Evolutionary conservation across 768 basidiomycete genomes (phyloP), one percentile per base, ranked within the genome.

Genomic region (Kwoniella europaea): DNA sequence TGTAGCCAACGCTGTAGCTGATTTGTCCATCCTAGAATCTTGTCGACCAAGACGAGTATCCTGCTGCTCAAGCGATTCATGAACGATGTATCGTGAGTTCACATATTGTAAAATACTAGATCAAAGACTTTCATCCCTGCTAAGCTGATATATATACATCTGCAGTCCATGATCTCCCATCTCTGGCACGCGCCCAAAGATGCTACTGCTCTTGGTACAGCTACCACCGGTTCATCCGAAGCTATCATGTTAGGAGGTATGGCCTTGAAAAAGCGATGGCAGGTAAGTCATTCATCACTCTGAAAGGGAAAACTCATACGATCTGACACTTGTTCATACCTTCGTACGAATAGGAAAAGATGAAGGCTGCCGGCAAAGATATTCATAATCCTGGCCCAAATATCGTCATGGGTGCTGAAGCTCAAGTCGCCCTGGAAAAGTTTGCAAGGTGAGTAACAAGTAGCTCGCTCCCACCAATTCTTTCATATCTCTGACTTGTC

Each of bases 241-340:
- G 90, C 90, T 4, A 90, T 91, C 78, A 89, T 89, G 80, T 89
- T 91, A 16, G 90, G 89, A 9, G 90, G 90, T 50, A 85, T 91
- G 15, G 90, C 90, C 44, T 87, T 91, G 87, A 91, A 91, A 84
- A 87, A 88, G 75, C 81, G 87, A 66, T 91, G 90, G 90, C 90
- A 91, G 77, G 82, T 65, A 44, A 7, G 64, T 65, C 4, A 24
- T 13, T 59, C 50, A 50, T 13, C n/a, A n/a, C n/a, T n/a, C n/a
- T n/a, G n/a, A 20, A 62, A 1, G 18, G 12, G 3, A 9, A 2
- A 62, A 15, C 6, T 3, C 13, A 18, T 44, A 24, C 41, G 7
- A 62, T 18, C 62, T 63, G 43, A n/a, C n/a, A n/a, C n/a, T n/a
- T n/a, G n/a, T n/a, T n/a, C n/a, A n/a, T n/a, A n/a, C n/a, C n/a